A percentile compares a stretch with the other conserved stretches of the same genome.
Conservation (phyloP, 129 eudicot genomes). For the Daucus carota region DH1_v3.0 NC_030386.2:5281501-5282000, state of each 20-base stretch:
- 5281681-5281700: conserved; percentile 84
- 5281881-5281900: conserved; percentile 87
- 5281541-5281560: conserved; percentile 68
- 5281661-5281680: conserved; percentile 71
- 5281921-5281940: conserved; percentile 79
- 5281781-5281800: background rate
- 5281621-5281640: conserved; percentile 76
- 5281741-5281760: background rate
- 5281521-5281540: conserved; percentile 77
- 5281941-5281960: conserved; percentile 88
- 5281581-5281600: conserved; percentile 65
- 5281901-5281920: conserved; percentile 66
- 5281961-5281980: conserved; percentile 85
- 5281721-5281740: conserved; percentile 85
- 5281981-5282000: background rate
- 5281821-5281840: background rate
- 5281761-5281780: background rate
- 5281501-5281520: conserved; percentile 80
- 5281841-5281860: conserved; percentile 39
- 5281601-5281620: conserved; percentile 60
- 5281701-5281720: conserved; percentile 65
- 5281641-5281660: conserved; percentile 75
- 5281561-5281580: conserved; percentile 65
- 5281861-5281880: conserved; percentile 80
- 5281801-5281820: background rate